Evolutionary conservation across 208 protist species (phyloP).

Genomic region (Crithidia mellificae): DNA sequence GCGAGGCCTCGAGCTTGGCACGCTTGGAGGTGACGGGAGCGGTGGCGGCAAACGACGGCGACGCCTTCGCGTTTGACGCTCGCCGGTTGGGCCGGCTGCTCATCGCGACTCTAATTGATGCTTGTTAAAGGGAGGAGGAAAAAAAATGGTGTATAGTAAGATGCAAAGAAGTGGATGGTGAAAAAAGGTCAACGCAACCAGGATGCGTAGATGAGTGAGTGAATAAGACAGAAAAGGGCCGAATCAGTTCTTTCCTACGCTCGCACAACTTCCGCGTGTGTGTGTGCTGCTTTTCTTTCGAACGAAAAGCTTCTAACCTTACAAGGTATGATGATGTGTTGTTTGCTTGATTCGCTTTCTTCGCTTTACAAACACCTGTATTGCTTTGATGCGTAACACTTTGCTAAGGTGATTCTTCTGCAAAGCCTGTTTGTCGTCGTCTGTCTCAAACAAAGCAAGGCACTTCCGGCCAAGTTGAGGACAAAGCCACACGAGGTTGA

Average conservation of each 20-base stretch:
- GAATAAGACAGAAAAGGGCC: constrained; percentile 18
- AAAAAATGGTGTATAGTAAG: background rate
- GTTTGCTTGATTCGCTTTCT: too few relatives aligned
- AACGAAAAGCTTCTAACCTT: too few relatives aligned
- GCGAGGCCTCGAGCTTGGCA: constrained; percentile 44
- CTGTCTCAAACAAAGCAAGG: too few relatives aligned
- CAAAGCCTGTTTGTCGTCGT: too few relatives aligned
- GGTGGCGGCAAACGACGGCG: constrained; percentile 4
- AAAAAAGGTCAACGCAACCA: constrained; percentile 14
- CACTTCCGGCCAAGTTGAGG: too few relatives aligned
- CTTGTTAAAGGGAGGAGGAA: background rate
- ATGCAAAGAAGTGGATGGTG: background rate
- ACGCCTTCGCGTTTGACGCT: constrained; percentile 4
- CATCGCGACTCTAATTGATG: constrained; percentile 4
- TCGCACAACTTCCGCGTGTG: background rate
- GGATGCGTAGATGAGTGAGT: too few relatives aligned
- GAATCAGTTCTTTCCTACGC: constrained; percentile 12
- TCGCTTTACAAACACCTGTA: too few relatives aligned
- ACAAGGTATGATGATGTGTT: too few relatives aligned
- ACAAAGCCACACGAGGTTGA: too few relatives aligned
- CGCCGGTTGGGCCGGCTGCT: constrained; percentile 3
- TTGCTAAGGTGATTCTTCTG: too few relatives aligned
- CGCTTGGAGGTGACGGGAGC: constrained; percentile 39
- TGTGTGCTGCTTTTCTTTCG: too few relatives aligned
- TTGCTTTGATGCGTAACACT: too few relatives aligned